A percentile compares a stretch with the other conserved stretches of the same genome.
phyloP scores from a whole-genome alignment of 805 yeast genomes.

The Barnettozyma siamensis region DNA sequence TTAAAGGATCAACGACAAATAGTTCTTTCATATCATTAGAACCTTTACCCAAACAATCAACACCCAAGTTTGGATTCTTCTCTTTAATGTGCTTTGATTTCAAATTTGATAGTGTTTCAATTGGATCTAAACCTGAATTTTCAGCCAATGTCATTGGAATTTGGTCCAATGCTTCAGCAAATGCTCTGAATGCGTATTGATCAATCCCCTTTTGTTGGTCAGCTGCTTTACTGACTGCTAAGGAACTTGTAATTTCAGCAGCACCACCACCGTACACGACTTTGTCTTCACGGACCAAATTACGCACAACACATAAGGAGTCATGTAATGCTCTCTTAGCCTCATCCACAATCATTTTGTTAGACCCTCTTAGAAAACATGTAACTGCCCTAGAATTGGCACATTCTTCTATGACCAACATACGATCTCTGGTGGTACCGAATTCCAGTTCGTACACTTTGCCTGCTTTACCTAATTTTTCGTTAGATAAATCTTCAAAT shows the following conservation, averaged over 20 bases:
- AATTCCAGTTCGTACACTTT: conserved; percentile 80
- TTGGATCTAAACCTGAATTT: conserved; percentile 92
- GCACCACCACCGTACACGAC: conserved; percentile 99
- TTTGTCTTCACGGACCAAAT: conserved; percentile 83
- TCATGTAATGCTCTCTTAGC: conserved; percentile 95
- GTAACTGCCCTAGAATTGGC: conserved; percentile 86
- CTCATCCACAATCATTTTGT: conserved; percentile 97
- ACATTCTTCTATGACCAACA: conserved; percentile 90
- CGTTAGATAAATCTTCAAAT: conserved; percentile 81
- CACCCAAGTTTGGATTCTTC: conserved; percentile 69
- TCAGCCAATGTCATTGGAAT: conserved; percentile 95
- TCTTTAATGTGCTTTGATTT: conserved; percentile 83
- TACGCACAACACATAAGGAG: conserved; percentile 95
- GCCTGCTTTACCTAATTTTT: conserved; percentile 86
- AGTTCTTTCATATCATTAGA: conserved; percentile 89
- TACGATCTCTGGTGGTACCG: conserved; percentile 94
- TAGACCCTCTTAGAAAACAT: conserved; percentile 90
- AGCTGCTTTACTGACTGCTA: conserved; percentile 87
- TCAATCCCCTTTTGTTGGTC: conserved; percentile 92
- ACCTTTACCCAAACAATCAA: conserved; percentile 87
- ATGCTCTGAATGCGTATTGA: conserved; percentile 96
- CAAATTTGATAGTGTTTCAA: conserved; percentile 78
- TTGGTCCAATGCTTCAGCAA: conserved; percentile 82
- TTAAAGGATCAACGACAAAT: conserved; percentile 94
- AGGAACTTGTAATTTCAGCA: conserved; percentile 89